Percentiles rank a stretch among this genome's conserved stretches.
Evolutionary conservation across 225 moss, liverwort and hornwort genomes (phyloP).

Genomic region (Anthoceros angustus): DNA sequence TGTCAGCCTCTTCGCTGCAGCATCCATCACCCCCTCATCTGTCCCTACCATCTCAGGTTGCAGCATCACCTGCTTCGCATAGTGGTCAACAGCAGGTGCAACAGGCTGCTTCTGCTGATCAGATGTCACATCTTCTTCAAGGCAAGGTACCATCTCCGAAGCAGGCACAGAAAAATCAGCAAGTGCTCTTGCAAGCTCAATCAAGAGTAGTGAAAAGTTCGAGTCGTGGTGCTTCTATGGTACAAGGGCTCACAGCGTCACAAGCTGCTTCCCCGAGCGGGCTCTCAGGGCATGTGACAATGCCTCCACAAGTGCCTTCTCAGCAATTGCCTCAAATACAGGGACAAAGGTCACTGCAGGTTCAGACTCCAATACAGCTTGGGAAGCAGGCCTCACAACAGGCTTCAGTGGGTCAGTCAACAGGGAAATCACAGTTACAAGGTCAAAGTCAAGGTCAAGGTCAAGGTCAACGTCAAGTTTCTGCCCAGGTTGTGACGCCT

Average conservation of each 20-base stretch:
- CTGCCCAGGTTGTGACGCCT: constrained; percentile 6
- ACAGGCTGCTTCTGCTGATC: constrained; percentile 10
- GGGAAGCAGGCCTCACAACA: constrained; percentile 15
- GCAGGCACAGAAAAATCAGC: constrained; percentile 18
- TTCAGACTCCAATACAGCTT: constrained; percentile 13
- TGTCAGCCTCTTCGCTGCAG: constrained; percentile 14
- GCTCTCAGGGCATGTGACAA: constrained; percentile 10
- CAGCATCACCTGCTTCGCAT: constrained; percentile 16
- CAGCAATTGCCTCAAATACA: constrained; percentile 6
- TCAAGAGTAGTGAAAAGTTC: constrained; percentile 11
- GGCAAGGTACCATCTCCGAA: constrained; percentile 19
- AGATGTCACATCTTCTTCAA: constrained; percentile 12
- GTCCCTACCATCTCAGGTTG: constrained; percentile 13
- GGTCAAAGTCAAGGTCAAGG: not conserved
- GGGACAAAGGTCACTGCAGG: constrained; percentile 13
- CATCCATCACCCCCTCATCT: constrained; percentile 15
- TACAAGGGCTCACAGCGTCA: constrained; percentile 16
- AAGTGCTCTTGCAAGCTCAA: constrained; percentile 7
- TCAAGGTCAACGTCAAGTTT: constrained; percentile 10
- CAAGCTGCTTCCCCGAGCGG: constrained; percentile 12
- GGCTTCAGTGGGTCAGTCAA: constrained; percentile 7
- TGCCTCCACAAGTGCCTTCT: constrained; percentile 6
- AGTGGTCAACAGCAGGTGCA: constrained; percentile 8
- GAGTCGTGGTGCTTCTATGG: constrained; percentile 13
- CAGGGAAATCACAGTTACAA: constrained; percentile 12